phyloP scores from a whole-genome alignment of 305 asterid species.

The Fraxinus ornus region DNA sequence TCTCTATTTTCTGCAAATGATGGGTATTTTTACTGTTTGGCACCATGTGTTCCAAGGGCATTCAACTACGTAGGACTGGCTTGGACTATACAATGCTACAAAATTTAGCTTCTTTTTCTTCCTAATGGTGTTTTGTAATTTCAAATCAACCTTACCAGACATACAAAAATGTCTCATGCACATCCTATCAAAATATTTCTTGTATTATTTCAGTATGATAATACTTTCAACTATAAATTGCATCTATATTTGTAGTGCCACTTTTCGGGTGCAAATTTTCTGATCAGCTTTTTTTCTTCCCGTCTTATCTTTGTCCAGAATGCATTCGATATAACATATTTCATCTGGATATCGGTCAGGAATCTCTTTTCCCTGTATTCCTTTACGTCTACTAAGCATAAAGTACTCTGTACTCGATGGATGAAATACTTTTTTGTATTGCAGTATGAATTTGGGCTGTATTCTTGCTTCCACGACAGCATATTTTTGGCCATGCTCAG shows the following conservation, averaged over 20 bases:
- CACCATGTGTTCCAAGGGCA: background rate
- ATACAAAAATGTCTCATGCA: background rate
- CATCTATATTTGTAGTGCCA: background rate
- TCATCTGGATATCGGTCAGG: constrained; percentile 85
- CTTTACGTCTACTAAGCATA: background rate
- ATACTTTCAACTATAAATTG: background rate
- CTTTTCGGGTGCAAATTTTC: background rate
- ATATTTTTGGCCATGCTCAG: constrained; percentile 54
- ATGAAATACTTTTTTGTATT: constrained; percentile 14
- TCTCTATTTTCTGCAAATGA: background rate
- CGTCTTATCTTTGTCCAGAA: constrained; percentile 49
- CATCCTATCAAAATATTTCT: background rate
- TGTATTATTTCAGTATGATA: background rate
- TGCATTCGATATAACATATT: constrained; percentile 91
- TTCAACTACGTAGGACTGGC: background rate
- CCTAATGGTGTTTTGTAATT: background rate
- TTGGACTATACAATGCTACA: background rate
- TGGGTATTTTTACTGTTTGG: background rate
- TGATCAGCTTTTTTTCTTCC: background rate
- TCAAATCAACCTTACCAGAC: background rate
- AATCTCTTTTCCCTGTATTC: background rate
- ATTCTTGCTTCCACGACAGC: constrained; percentile 73
- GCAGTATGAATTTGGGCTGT: constrained; percentile 88
- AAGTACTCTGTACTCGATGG: background rate
- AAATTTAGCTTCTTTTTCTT: background rate